These are phyloP conservation scores for Selaginella tamariscina DNA, from an alignment of 75 land plant species.

Conservation along the genomic window DNA sequence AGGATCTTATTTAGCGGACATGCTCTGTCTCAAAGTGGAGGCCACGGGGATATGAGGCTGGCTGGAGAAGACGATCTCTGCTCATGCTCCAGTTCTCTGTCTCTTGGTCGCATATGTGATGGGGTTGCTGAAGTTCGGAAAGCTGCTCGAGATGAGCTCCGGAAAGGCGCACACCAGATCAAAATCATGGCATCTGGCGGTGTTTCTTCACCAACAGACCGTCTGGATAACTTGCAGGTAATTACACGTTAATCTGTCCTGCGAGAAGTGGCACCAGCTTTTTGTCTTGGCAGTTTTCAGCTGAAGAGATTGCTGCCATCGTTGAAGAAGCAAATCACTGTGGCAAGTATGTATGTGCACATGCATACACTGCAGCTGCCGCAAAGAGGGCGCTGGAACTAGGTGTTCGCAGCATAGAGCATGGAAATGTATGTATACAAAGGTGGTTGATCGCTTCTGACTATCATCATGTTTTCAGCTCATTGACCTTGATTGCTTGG, in stretches of 20 bases:
- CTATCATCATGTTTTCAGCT: not conserved
- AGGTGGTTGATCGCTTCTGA: not conserved
- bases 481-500: not conserved
- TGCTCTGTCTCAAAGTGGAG: conserved; percentile 28
- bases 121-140: conserved; percentile 24
- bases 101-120: conserved; percentile 26
- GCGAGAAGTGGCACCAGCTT: not conserved
- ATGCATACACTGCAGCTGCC: conserved; percentile 30
- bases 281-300: conserved; percentile 19
- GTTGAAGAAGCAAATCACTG: conserved; percentile 24
- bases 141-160: conserved; percentile 30
- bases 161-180: conserved; percentile 26
- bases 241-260: not conserved
- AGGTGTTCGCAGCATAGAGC: conserved; percentile 31
- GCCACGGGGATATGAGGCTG: conserved; percentile 29
- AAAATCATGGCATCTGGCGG: conserved; percentile 35
- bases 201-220: conserved; percentile 27
- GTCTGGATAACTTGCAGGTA: conserved; percentile 24
- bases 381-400: conserved; percentile 23
- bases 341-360: conserved; percentile 30
- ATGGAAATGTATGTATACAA: conserved; percentile 21
- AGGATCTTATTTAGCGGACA: conserved; percentile 21
- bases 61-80: conserved; percentile 20
- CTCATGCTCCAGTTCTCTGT: conserved; percentile 17
- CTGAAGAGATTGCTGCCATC: conserved; percentile 27